A percentile compares a stretch with the other conserved stretches of the same genome.
Evolutionary conservation across 352 stramenopile species (phyloP).

Genomic region (Phytophthora multivora): DNA sequence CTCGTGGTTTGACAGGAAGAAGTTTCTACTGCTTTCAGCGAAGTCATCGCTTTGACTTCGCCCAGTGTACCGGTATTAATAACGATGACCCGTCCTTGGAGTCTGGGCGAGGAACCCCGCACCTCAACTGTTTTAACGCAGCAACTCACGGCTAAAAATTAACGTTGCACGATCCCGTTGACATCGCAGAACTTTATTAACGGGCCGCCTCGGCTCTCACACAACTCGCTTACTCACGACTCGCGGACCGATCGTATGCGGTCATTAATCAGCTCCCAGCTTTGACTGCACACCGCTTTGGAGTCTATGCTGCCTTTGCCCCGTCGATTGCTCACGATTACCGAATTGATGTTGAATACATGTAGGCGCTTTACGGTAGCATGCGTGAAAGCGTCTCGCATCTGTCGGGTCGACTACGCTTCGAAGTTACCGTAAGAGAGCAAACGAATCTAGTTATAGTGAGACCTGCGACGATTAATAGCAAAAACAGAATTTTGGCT

Average conservation of each 20-base stretch:
- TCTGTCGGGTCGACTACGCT: slow-evolving; percentile 15
- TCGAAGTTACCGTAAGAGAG: no score
- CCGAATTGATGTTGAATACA: no score
- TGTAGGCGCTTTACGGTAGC: no score
- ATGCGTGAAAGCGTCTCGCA: not conserved
- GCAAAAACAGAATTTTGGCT: no score
- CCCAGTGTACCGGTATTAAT: no score
- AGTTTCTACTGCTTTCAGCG: slow-evolving; percentile 1
- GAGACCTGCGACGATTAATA: no score
- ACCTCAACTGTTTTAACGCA: not conserved
- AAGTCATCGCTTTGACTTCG: not conserved
- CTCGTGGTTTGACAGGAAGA: slow-evolving; percentile 18
- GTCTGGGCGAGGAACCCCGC: not conserved
- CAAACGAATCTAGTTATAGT: no score
- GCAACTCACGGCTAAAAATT: slow-evolving; percentile 1
- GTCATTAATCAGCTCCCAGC: slow-evolving; percentile 3
- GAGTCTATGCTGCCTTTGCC: slow-evolving; percentile 20
- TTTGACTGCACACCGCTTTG: slow-evolving; percentile 18
- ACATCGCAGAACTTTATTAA: slow-evolving; percentile 9
- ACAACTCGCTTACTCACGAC: slow-evolving; percentile 18
- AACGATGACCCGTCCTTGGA: not conserved
- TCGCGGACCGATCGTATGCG: slow-evolving; percentile 5
- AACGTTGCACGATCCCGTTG: not conserved
- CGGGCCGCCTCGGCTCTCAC: slow-evolving; percentile 8
- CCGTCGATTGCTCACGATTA: slow-evolving; percentile 23